These are phyloP conservation scores for Zanthoxylum bungeanum DNA, from an alignment of 345 rosid genomes.

Conservation along the genomic window DNA sequence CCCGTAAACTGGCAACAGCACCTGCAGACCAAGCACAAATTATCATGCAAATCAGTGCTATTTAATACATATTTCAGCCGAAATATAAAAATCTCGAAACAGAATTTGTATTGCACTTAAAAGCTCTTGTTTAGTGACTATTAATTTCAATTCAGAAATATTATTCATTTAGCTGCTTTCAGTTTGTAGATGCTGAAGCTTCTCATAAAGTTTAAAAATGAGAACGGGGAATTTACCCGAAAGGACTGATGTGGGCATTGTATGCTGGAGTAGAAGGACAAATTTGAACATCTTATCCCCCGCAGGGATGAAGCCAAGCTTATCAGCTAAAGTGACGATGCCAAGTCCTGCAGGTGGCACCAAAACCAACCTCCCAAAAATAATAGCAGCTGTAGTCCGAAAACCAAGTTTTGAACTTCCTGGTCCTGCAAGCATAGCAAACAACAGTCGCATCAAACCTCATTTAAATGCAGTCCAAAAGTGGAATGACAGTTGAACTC, in stretches of 20 bases:
- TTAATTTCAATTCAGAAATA: neutral
- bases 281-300: slow-evolving; percentile 94
- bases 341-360: slow-evolving; percentile 93
- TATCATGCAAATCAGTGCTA: neutral
- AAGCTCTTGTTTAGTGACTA: neutral
- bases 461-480: neutral
- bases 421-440: slow-evolving; percentile 58
- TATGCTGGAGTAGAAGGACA: slow-evolving; percentile 84
- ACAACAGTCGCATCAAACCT: slow-evolving; percentile 7
- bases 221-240: slow-evolving; percentile 45
- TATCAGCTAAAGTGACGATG: slow-evolving; percentile 91
- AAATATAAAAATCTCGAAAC: neutral
- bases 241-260: slow-evolving; percentile 98
- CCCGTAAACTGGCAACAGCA: slow-evolving; percentile 92
- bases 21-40: slow-evolving; percentile 33
- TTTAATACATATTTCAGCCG: neutral
- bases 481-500: neutral
- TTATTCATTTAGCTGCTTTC: neutral
- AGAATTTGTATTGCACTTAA: neutral
- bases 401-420: slow-evolving; percentile 96
- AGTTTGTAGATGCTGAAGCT: too few species aligned
- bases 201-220: neutral
- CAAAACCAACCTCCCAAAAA: slow-evolving; percentile 70
- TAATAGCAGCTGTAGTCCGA: slow-evolving; percentile 83
- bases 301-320: slow-evolving; percentile 92